Evolutionary conservation across 495 filamentous ascomycete species (phyloP).

Genomic region (Delitschia confertaspora): DNA sequence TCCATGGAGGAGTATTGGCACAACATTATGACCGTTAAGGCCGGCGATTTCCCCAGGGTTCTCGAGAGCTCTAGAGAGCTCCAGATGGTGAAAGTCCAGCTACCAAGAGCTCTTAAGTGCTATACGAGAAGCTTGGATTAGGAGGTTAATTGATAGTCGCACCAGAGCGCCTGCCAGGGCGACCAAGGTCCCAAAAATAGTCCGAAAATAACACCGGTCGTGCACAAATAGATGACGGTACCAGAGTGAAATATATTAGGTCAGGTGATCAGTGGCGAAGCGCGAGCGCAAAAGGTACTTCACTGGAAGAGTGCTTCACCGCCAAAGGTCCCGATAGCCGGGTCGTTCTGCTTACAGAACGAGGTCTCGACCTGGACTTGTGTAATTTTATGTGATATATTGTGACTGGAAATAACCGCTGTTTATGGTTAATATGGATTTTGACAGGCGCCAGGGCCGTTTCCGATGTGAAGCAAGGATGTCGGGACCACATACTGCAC

Average conservation of each 20-base stretch:
- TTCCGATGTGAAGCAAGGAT: conserved; percentile 15
- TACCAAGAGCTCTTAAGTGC: too few species aligned
- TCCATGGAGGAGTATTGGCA: too few species aligned
- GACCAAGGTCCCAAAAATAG: not conserved
- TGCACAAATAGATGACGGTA: conserved; percentile 20
- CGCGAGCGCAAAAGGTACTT: not conserved
- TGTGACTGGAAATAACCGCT: conserved; percentile 5
- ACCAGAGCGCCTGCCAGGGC: conserved; percentile 8
- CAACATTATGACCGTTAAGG: conserved; percentile 1
- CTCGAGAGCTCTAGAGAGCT: too few species aligned
- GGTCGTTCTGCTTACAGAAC: conserved; percentile 24
- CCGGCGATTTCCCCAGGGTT: conserved; percentile 4
- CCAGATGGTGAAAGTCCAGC: too few species aligned
- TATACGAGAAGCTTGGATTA: conserved; percentile 25
- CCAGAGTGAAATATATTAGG: conserved; percentile 19
- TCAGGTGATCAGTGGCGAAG: conserved; percentile 23
- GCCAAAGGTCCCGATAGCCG: conserved; percentile 14
- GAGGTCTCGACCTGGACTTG: conserved; percentile 20
- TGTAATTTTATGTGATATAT: conserved; percentile 22
- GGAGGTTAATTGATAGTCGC: conserved; percentile 18
- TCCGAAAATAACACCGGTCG: conserved; percentile 21
- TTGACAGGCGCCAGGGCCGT: conserved; percentile 3
- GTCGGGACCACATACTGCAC: conserved; percentile 13
- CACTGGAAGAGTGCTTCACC: not conserved
- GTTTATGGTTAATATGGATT: conserved; percentile 21